These are phyloP conservation scores for Chalara sp. DNA, from an alignment of 2,329 filamentous ascomycete genomes.

Conservation along the genomic window DNA sequence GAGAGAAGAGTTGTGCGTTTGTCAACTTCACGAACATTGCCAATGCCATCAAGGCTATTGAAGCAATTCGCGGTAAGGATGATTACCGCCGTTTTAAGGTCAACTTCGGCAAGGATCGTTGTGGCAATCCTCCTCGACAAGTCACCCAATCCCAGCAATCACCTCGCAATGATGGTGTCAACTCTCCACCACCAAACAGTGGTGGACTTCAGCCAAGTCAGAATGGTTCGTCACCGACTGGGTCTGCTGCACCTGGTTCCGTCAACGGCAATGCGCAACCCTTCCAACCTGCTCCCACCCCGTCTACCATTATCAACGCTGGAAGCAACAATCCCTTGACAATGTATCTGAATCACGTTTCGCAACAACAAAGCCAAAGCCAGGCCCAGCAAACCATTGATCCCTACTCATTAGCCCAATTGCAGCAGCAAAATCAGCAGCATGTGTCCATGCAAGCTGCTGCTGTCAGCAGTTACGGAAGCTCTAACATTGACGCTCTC, in stretches of 20 bases:
- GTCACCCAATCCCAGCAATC: conserved; percentile 58
- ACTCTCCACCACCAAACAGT: conserved; percentile 43
- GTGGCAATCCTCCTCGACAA: conserved; percentile 92
- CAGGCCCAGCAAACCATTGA: conserved; percentile 44
- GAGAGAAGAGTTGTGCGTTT: conserved; percentile 98
- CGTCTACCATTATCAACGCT: conserved; percentile 71
- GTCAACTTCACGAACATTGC: conserved; percentile 99
- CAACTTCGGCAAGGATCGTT: conserved; percentile 98
- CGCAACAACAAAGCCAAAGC: conserved; percentile 64
- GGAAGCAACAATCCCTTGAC: conserved; percentile 82
- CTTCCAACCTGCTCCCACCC: conserved; percentile 51
- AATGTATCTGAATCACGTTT: conserved; percentile 84
- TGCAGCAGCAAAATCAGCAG: conserved; percentile 62
- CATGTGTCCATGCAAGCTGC: conserved; percentile 70
- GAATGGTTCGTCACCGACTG: conserved; percentile 26
- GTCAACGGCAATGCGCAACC: conserved; percentile 35
- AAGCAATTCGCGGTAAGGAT: conserved; percentile 87
- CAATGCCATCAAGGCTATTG: conserved; percentile 98
- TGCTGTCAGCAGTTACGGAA: conserved; percentile 68
- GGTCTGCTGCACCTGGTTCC: conserved; percentile 43
- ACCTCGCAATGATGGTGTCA: conserved; percentile 55
- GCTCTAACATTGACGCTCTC: conserved; percentile 48
- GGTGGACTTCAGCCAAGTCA: conserved; percentile 26
- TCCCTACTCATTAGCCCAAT: conserved; percentile 31
- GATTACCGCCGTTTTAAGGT: conserved; percentile 99